Evolutionary conservation across 805 yeast species (phyloP), one percentile per base, ranked within the genome.

Genomic region (Nakazawaea wickerhamii): DNA sequence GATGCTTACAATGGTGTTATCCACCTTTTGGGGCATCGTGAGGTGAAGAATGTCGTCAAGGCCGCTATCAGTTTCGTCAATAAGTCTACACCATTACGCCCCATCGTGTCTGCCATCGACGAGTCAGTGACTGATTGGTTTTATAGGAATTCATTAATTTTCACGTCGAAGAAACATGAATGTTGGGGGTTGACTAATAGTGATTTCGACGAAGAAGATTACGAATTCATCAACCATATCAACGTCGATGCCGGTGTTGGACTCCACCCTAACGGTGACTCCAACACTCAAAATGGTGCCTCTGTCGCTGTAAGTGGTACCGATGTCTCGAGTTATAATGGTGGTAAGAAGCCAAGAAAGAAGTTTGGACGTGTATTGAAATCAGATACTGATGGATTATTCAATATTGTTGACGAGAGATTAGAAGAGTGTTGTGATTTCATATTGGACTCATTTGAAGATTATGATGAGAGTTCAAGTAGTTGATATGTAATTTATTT

Each of bases 111-210:
- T 4, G 73, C 87, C 19, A 79, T 89, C 54, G 98, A 91, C 59
- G 98, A 93, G 60, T 77, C 84, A 7, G 74, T 90, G 64, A 75
- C 85, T 14, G 96, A 90, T 55, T 90, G 97, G 96, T 93, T 80
- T 61, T 89, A 79, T 65, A 79, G 81, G 49, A 84, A 86, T 54
- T 87, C 96, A 2, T 73, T 91, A 21, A 76, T 91, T 0, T 90
- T 89, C 61, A 78, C 96, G 3, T 72, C 87, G 39, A 65, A 70
- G 41, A 73, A 72, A 45, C 95, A 93, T 59, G 69, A 84, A 5
- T 84, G 93, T 50, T 91, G 97, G 97, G 82, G 79, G 21, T 61
- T 54, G 27, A 57, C 51, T 21, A 58, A 57, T 34, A 19, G 23
- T 1, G 46, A 43, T 23, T 38, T 38, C 19, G 46, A 43, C 14